These are phyloP conservation scores for Phytophthora rubi DNA, from an alignment of 352 stramenopile genomes.

Conservation along the genomic window DNA sequence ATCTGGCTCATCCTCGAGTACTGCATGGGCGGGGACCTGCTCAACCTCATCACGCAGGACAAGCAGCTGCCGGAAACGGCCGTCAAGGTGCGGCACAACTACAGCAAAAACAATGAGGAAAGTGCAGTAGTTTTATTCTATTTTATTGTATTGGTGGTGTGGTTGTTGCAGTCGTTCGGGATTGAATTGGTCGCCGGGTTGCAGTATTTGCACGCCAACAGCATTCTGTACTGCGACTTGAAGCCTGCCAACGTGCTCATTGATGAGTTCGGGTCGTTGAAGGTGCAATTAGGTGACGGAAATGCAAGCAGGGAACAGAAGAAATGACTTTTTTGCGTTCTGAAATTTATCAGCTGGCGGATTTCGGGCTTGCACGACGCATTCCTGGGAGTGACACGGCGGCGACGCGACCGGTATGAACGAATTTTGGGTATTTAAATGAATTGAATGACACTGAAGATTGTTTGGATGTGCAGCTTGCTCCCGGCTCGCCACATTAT, in stretches of 20 bases:
- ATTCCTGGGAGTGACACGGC: conserved; percentile 71
- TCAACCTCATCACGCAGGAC: conserved; percentile 91
- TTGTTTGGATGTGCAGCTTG: conserved; percentile 38
- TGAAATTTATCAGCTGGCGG: conserved; percentile 61
- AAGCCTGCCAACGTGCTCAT: conserved; percentile 93
- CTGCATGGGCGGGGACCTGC: conserved; percentile 91
- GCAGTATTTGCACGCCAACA: conserved; percentile 90
- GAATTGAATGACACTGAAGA: background rate
- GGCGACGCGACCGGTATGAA: conserved; percentile 42
- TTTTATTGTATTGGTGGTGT: background rate
- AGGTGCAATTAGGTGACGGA: conserved; percentile 39
- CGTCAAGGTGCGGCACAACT: conserved; percentile 57
- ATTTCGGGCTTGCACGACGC: conserved; percentile 89
- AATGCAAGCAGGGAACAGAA: background rate
- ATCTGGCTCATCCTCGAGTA: conserved; percentile 96
- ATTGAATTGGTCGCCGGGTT: conserved; percentile 78
- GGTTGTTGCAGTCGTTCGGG: conserved; percentile 60
- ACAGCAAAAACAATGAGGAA: background rate
- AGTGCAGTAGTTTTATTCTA: background rate
- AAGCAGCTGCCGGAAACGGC: conserved; percentile 81
- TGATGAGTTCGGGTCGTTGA: conserved; percentile 93
- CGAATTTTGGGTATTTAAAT: too few species aligned
- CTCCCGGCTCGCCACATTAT: conserved; percentile 86
- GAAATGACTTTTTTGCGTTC: background rate
- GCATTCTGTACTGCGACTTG: conserved; percentile 92